Conservation (phyloP, 2,329 filamentous ascomycete species). For the Arthrobotrys iridis region DNA sequence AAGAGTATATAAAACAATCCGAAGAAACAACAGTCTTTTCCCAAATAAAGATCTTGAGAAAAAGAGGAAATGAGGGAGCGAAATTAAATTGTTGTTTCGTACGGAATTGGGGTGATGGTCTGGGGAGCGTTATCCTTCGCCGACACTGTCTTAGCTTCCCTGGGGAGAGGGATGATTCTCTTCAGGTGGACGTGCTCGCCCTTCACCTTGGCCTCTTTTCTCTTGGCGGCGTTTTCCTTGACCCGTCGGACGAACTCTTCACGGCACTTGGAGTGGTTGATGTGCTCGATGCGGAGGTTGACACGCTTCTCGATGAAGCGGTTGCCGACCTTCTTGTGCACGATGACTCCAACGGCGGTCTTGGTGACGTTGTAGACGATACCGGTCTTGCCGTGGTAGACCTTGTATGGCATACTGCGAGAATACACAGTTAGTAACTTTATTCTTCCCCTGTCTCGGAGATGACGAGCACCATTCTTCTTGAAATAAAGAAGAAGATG, state of each 20-base stretch:
- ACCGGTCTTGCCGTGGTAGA: conserved; percentile 99
- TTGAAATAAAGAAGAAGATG: background rate
- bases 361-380: conserved; percentile 99
- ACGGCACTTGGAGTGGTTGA: conserved; percentile 90
- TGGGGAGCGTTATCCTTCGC: conserved; percentile 85
- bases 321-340: conserved; percentile 99
- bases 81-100: conserved; percentile 96
- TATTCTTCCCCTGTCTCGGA: background rate
- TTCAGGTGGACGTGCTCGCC: conserved; percentile 91
- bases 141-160: conserved; percentile 81
- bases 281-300: conserved; percentile 98
- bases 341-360: conserved; percentile 95
- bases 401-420: conserved; percentile 95
- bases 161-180: conserved; percentile 82
- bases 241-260: conserved; percentile 97
- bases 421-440: background rate
- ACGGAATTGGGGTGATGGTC: conserved; percentile 89
- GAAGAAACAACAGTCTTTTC: conserved; percentile 42
- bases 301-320: conserved; percentile 99
- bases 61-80: conserved; percentile 10
- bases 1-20: conserved; percentile 39
- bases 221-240: conserved; percentile 93
- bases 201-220: conserved; percentile 90
- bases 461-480: background rate
- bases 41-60: conserved; percentile 3